phyloP scores from a whole-genome alignment of 2,329 filamentous ascomycete species.

The Rutstroemia sp. region DNA sequence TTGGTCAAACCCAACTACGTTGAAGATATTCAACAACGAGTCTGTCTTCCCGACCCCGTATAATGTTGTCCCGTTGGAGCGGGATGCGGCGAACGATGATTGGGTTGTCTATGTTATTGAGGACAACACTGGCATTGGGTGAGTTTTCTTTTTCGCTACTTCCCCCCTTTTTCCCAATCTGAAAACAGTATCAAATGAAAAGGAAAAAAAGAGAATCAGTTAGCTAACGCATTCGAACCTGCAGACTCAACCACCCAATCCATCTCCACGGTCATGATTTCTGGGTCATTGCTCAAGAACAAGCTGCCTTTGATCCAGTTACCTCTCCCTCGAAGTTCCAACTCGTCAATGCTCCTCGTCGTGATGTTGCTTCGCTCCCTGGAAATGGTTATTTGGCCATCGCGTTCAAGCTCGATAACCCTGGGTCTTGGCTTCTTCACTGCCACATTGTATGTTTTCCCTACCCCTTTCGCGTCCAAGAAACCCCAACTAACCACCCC shows the following conservation, averaged over 20 bases:
- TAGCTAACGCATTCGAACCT: neutral
- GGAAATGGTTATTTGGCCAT: constrained; percentile 27
- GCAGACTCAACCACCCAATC: constrained; percentile 27
- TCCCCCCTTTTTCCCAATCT: neutral
- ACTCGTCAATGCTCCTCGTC: constrained; percentile 41
- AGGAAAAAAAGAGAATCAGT: neutral
- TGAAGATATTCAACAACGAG: constrained; percentile 28
- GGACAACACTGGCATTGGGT: constrained; percentile 18
- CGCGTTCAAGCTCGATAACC: constrained; percentile 29
- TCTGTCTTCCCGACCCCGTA: constrained; percentile 24
- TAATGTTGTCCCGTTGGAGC: constrained; percentile 18
- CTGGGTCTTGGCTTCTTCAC: constrained; percentile 29
- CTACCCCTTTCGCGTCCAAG: no score
- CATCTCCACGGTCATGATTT: constrained; percentile 47
- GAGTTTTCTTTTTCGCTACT: neutral
- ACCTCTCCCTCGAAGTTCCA: constrained; percentile 23
- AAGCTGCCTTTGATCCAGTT: constrained; percentile 30
- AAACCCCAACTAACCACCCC: no score
- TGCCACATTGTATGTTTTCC: constrained; percentile 28
- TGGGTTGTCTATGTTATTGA: constrained; percentile 26
- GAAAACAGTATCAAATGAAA: neutral
- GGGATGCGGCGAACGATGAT: neutral
- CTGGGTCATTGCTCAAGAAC: constrained; percentile 38
- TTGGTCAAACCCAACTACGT: constrained; percentile 40
- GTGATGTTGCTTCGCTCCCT: constrained; percentile 43